phyloP scores from a whole-genome alignment of 2,329 filamentous ascomycete genomes.

The Calonectria ilicicola region DNA sequence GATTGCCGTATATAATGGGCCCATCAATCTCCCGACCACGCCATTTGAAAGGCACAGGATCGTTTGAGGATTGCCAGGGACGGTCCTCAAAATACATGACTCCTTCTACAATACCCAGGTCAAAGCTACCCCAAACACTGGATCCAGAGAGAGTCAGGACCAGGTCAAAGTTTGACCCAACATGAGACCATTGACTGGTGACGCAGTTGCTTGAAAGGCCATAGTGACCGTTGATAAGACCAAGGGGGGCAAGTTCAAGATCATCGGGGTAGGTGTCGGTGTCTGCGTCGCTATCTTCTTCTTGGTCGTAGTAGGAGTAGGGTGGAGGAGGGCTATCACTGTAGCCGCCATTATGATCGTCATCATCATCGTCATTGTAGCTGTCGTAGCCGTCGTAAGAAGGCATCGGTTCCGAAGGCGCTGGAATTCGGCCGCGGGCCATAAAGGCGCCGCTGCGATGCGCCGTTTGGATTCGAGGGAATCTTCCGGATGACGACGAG shows the following conservation, averaged over 20 bases:
- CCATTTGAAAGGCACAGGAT: slow-evolving; percentile 48
- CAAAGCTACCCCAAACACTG: slow-evolving; percentile 60
- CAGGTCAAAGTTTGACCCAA: slow-evolving; percentile 45
- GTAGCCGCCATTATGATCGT: neutral
- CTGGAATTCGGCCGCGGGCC: slow-evolving; percentile 38
- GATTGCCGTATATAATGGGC: slow-evolving; percentile 41
- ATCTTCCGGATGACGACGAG: slow-evolving; percentile 1
- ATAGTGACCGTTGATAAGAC: slow-evolving; percentile 60
- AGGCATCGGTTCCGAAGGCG: neutral
- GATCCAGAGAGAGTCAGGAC: slow-evolving; percentile 53
- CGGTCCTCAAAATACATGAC: slow-evolving; percentile 55
- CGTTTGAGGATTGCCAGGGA: slow-evolving; percentile 46
- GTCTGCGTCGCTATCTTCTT: neutral
- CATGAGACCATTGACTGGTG: slow-evolving; percentile 39
- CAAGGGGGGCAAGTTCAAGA: slow-evolving; percentile 43
- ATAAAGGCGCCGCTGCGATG: slow-evolving; percentile 41
- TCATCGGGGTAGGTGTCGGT: neutral
- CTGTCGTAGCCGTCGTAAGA: neutral
- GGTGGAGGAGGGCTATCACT: slow-evolving; percentile 30
- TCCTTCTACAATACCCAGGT: slow-evolving; percentile 55
- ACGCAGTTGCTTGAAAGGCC: slow-evolving; percentile 46
- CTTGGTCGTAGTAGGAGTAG: slow-evolving; percentile 26
- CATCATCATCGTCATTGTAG: neutral
- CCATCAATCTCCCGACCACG: slow-evolving; percentile 49
- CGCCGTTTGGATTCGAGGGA: slow-evolving; percentile 34